Conservation (phyloP, 2,329 filamentous ascomycete genomes). For the Diaporthe humulicola region DNA sequence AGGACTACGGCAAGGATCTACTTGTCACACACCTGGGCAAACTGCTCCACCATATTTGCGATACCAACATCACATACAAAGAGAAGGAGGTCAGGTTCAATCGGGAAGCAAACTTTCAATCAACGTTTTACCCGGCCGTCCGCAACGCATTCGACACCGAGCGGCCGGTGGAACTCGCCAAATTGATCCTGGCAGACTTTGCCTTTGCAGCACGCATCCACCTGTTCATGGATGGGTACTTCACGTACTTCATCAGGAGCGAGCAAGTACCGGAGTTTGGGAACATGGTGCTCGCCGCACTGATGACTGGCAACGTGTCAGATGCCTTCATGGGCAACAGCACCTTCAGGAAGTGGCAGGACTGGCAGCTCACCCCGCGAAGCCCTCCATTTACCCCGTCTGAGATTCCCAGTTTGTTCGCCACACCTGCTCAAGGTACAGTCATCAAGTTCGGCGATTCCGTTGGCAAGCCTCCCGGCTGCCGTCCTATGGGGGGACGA, state of each 20-base stretch:
- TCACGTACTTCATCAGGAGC: neutral
- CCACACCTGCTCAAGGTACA: too few relatives aligned
- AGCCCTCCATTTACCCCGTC: too few relatives aligned
- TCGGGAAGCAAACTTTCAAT: neutral
- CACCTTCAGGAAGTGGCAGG: neutral
- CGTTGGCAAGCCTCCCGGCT: too few relatives aligned
- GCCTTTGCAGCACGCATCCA: neutral
- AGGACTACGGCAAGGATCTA: too few relatives aligned
- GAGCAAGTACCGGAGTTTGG: neutral
- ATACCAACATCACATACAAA: neutral
- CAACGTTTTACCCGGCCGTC: neutral
- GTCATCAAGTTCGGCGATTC: too few relatives aligned
- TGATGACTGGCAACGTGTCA: neutral
- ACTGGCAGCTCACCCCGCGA: neutral
- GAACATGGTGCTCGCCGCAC: neutral
- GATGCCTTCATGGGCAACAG: neutral
- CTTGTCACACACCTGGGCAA: too few relatives aligned
- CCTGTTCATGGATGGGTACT: neutral
- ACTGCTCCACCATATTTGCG: neutral
- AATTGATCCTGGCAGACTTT: neutral
- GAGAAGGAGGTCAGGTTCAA: neutral
- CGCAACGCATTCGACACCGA: neutral
- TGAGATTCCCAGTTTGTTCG: too few relatives aligned
- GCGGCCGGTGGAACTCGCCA: too few relatives aligned
- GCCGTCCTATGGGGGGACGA: too few relatives aligned